phyloP scores from a whole-genome alignment of 2,329 filamentous ascomycete genomes.

The Fusarium foetens region DNA sequence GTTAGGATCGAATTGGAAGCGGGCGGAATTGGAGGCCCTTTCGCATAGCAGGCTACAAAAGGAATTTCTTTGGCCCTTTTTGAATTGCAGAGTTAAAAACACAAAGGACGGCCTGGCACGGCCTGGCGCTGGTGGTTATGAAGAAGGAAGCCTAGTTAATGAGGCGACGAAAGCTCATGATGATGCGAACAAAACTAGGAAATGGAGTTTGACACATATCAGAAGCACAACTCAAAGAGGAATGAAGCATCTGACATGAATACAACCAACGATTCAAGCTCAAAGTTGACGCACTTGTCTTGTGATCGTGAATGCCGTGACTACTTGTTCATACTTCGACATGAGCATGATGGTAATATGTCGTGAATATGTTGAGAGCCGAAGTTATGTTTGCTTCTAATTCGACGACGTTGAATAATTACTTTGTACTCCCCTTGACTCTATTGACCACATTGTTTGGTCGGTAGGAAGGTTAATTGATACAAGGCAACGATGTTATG shows the following conservation, averaged over 20 bases:
- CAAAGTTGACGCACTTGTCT: background rate
- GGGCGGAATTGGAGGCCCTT: slow-evolving; percentile 29
- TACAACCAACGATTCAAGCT: slow-evolving; percentile 30
- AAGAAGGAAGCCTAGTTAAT: slow-evolving; percentile 37
- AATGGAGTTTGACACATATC: slow-evolving; percentile 29
- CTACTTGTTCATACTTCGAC: background rate
- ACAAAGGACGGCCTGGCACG: slow-evolving; percentile 38
- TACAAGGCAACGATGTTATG: background rate
- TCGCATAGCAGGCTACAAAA: slow-evolving; percentile 32
- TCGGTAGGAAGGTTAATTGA: background rate
- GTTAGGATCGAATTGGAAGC: slow-evolving; percentile 45
- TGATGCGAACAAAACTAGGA: slow-evolving; percentile 29
- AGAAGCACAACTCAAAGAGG: background rate
- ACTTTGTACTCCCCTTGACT: background rate
- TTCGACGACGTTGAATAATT: background rate
- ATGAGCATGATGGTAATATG: background rate
- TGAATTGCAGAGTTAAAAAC: slow-evolving; percentile 38
- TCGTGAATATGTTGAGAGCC: background rate
- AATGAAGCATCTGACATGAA: slow-evolving; percentile 21
- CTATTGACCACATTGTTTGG: background rate
- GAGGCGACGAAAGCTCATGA: slow-evolving; percentile 33
- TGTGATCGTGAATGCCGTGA: background rate
- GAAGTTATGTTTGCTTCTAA: background rate
- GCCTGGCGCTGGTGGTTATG: slow-evolving; percentile 35
- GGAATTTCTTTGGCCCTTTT: slow-evolving; percentile 40